Evolutionary conservation across 2,329 filamentous ascomycete genomes (phyloP).

Genomic region (Fusarium sp.): DNA sequence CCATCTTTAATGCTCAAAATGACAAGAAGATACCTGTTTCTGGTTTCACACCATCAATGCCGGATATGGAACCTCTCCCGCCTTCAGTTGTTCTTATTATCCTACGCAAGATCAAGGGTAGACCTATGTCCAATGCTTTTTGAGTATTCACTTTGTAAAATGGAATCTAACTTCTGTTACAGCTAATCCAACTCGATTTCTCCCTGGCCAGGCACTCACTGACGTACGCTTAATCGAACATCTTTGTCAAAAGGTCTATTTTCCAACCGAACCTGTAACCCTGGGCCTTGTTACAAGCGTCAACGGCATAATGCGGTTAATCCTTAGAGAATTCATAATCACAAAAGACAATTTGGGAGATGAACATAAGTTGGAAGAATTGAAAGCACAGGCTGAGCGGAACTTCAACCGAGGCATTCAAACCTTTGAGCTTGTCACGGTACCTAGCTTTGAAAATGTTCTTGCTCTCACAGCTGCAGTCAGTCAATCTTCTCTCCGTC

Average conservation of each 20-base stretch:
- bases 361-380: slow-evolving; percentile 26
- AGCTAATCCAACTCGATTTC: slow-evolving; percentile 20
- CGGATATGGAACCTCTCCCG: slow-evolving; percentile 19
- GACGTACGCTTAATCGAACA: slow-evolving; percentile 27
- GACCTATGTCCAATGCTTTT: too few relatives aligned
- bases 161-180: background rate
- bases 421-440: slow-evolving; percentile 32
- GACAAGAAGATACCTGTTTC: background rate
- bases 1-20: background rate
- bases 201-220: slow-evolving; percentile 30
- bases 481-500: rapidly evolving
- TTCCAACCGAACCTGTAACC: slow-evolving; percentile 36
- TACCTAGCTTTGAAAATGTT: slow-evolving; percentile 41
- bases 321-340: slow-evolving; percentile 26
- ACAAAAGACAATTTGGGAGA: slow-evolving; percentile 18
- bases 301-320: slow-evolving; percentile 27
- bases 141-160: rapidly evolving
- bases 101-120: slow-evolving; percentile 27
- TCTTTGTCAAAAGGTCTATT: slow-evolving; percentile 38
- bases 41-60: background rate
- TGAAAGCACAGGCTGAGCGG: slow-evolving; percentile 17
- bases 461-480: slow-evolving; percentile 29
- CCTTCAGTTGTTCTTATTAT: slow-evolving; percentile 19
- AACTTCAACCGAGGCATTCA: slow-evolving; percentile 36
- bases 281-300: slow-evolving; percentile 30